Evolutionary conservation across 1,139 yeast species (phyloP).

Genomic region (Yamadazyma diospyri): DNA sequence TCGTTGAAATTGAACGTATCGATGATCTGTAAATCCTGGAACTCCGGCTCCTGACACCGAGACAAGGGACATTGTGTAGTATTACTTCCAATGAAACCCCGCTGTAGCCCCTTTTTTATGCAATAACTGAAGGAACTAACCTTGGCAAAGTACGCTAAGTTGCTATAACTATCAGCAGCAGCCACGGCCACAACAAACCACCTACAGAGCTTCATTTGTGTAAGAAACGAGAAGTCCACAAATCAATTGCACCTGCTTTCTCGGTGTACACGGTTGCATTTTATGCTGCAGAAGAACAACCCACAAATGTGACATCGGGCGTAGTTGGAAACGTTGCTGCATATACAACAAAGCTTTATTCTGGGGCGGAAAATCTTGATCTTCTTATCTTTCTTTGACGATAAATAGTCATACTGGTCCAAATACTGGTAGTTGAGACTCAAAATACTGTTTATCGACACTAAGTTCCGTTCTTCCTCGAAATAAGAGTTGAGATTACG

Average conservation of each 20-base stretch:
- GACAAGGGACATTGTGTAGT: conserved; percentile 21
- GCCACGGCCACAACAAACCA: neutral
- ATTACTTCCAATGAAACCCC: conserved; percentile 22
- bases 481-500: conserved; percentile 45
- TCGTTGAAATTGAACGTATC: conserved; percentile 37
- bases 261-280: conserved; percentile 38
- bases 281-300: conserved; percentile 39
- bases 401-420: conserved; percentile 28
- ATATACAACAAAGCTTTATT: conserved; percentile 40
- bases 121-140: conserved; percentile 40
- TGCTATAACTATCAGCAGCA: conserved; percentile 21
- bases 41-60: conserved; percentile 19
- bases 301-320: conserved; percentile 43
- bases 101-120: conserved; percentile 25
- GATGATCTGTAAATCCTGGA: conserved; percentile 27
- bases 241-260: conserved; percentile 36
- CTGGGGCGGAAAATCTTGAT: conserved; percentile 29
- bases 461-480: conserved; percentile 46
- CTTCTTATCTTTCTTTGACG: conserved; percentile 11
- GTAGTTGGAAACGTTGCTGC: conserved; percentile 38
- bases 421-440: conserved; percentile 41
- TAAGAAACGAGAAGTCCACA: neutral
- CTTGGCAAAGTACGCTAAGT: conserved; percentile 32
- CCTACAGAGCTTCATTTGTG: neutral
- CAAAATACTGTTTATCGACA: conserved; percentile 40